Evolutionary conservation across 768 basidiomycete genomes (phyloP).

Genomic region (Xanthoconium stramineum): DNA sequence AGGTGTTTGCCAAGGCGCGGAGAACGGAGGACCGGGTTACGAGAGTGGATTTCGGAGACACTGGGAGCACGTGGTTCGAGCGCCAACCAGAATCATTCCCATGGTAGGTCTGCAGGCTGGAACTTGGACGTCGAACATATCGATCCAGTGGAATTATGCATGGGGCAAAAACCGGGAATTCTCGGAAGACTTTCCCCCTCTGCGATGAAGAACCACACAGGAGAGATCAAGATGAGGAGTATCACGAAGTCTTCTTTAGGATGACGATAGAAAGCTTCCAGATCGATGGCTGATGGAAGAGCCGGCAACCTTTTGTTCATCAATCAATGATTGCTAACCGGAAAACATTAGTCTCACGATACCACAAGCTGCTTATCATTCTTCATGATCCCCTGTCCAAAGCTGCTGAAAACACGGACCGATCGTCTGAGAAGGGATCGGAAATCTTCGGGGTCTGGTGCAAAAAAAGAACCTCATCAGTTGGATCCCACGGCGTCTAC

Average conservation of each 20-base stretch:
- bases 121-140: background rate
- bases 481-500: background rate
- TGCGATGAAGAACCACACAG: background rate
- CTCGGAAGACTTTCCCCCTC: conserved; percentile 1
- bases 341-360: conserved; percentile 6
- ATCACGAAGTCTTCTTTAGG: background rate
- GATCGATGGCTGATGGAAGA: background rate
- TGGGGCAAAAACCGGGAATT: conserved; percentile 1
- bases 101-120: no score
- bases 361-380: background rate
- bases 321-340: background rate
- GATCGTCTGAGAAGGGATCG: conserved; percentile 3
- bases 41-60: background rate
- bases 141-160: background rate
- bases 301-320: background rate
- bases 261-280: conserved; percentile 1
- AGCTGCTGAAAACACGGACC: background rate
- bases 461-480: background rate
- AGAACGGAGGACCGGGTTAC: background rate
- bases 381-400: background rate
- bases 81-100: conserved; percentile 4
- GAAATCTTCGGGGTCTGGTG: conserved; percentile 8
- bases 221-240: background rate
- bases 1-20: background rate
- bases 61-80: conserved; percentile 9